phyloP scores from a whole-genome alignment of 768 basidiomycete genomes.

The Mycena haematopus region DNA sequence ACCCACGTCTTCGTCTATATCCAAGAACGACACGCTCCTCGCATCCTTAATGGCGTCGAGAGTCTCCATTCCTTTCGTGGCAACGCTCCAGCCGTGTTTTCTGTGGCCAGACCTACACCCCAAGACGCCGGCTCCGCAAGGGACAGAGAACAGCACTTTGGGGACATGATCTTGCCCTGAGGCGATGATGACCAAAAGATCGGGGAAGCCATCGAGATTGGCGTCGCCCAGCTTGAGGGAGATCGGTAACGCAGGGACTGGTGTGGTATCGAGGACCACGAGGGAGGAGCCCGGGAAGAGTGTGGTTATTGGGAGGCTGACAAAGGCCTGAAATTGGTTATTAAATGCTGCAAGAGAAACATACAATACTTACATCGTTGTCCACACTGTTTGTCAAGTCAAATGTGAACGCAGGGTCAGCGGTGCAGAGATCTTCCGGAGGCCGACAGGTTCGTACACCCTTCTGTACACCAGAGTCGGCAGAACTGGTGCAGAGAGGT shows the following conservation, averaged over 20 bases:
- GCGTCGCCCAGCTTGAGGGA: slow-evolving; percentile 86
- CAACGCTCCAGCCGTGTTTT: slow-evolving; percentile 70
- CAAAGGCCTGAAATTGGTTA: slow-evolving; percentile 58
- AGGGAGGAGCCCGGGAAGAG: slow-evolving; percentile 66
- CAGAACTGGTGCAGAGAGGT: slow-evolving; percentile 69
- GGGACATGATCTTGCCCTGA: slow-evolving; percentile 56
- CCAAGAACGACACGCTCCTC: slow-evolving; percentile 77
- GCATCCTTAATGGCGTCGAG: slow-evolving; percentile 80
- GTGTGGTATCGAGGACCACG: slow-evolving; percentile 72
- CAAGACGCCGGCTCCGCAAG: slow-evolving; percentile 57
- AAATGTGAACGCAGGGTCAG: slow-evolving; percentile 83
- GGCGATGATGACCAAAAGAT: slow-evolving; percentile 69
- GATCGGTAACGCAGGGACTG: slow-evolving; percentile 72
- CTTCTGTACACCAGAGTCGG: slow-evolving; percentile 54
- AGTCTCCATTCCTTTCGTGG: slow-evolving; percentile 59
- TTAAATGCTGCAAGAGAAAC: neutral
- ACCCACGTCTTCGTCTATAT: slow-evolving; percentile 95
- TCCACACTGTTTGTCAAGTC: slow-evolving; percentile 58
- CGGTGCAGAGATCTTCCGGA: slow-evolving; percentile 80
- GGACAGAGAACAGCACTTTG: slow-evolving; percentile 66
- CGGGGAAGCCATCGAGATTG: slow-evolving; percentile 94
- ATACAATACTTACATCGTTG: slow-evolving; percentile 53
- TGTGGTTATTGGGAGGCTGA: slow-evolving; percentile 66
- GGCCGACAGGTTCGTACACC: slow-evolving; percentile 69
- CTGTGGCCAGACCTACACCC: slow-evolving; percentile 66